phyloP scores from a whole-genome alignment of 495 filamentous ascomycete genomes.

The Viridothelium virens region DNA sequence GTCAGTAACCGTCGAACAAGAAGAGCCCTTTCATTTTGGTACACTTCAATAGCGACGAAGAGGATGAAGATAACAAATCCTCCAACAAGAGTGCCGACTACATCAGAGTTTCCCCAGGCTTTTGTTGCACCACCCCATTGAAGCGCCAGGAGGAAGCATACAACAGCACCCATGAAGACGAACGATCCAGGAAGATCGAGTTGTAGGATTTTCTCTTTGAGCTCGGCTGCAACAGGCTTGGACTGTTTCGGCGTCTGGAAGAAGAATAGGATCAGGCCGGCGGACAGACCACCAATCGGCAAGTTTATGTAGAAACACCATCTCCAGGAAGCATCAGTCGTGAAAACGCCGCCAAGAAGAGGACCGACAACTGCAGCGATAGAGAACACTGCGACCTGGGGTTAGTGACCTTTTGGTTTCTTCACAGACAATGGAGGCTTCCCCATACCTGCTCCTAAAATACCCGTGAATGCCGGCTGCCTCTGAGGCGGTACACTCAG shows the following conservation, averaged over 20 bases:
- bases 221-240: constrained; percentile 24
- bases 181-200: constrained; percentile 25
- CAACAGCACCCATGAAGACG: constrained; percentile 22
- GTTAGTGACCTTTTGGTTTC: constrained; percentile 14
- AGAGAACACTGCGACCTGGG: constrained; percentile 25
- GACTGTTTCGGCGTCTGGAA: constrained; percentile 32
- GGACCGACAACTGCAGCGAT: constrained; percentile 41
- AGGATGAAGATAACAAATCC: constrained; percentile 24
- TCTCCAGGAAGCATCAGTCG: constrained; percentile 39
- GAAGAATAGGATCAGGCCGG: constrained; percentile 36
- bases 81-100: constrained; percentile 44
- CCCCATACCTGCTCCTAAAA: constrained; percentile 27
- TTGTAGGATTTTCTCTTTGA: constrained; percentile 26
- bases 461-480: constrained; percentile 35
- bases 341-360: constrained; percentile 43
- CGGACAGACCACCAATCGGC: constrained; percentile 41
- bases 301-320: constrained; percentile 52
- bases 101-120: constrained; percentile 29
- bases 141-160: constrained; percentile 24
- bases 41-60: constrained; percentile 20
- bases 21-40: constrained; percentile 19
- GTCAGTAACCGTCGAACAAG: constrained; percentile 41
- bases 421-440: constrained; percentile 24
- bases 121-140: constrained; percentile 27
- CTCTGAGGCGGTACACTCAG: constrained; percentile 31